These are phyloP conservation scores for Xylariaceae sp. DNA, from an alignment of 2,329 filamentous ascomycete genomes.

Conservation along the genomic window DNA sequence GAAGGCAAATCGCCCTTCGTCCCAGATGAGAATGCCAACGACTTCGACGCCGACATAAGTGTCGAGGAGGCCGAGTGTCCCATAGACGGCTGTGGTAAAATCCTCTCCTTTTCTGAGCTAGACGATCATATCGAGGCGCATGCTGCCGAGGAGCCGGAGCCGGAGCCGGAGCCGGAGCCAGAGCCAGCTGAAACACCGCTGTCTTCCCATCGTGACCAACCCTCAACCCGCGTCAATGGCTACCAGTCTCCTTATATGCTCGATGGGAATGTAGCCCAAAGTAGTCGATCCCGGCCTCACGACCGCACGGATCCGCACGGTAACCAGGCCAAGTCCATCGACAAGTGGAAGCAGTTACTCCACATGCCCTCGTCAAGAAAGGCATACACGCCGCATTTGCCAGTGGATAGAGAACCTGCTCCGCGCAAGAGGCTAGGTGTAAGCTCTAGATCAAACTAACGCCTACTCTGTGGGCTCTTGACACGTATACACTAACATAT, in stretches of 20 bases:
- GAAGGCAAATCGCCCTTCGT: conserved; percentile 33
- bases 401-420: not conserved
- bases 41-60: conserved; percentile 16
- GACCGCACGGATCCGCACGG: not conserved
- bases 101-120: conserved; percentile 54
- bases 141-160: conserved; percentile 48
- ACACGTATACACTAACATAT: conserved; percentile 2
- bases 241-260: conserved; percentile 25
- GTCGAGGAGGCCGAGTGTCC: conserved; percentile 56
- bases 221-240: not conserved
- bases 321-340: conserved; percentile 5
- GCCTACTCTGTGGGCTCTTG: not conserved
- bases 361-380: conserved; percentile 30
- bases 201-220: not conserved
- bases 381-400: not conserved
- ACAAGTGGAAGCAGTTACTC: conserved; percentile 36
- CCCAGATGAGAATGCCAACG: conserved; percentile 7
- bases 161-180: not conserved
- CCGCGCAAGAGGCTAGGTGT: conserved; percentile 37
- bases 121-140: conserved; percentile 64
- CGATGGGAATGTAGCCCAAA: not conserved
- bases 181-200: not conserved
- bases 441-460: conserved; percentile 19
- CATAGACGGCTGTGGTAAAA: conserved; percentile 61
- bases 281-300: not conserved